A percentile compares a stretch with the other conserved stretches of the same genome.
phyloP scores from a whole-genome alignment of 108 stramenopile genomes.

The Parietichytrium sp. region DNA sequence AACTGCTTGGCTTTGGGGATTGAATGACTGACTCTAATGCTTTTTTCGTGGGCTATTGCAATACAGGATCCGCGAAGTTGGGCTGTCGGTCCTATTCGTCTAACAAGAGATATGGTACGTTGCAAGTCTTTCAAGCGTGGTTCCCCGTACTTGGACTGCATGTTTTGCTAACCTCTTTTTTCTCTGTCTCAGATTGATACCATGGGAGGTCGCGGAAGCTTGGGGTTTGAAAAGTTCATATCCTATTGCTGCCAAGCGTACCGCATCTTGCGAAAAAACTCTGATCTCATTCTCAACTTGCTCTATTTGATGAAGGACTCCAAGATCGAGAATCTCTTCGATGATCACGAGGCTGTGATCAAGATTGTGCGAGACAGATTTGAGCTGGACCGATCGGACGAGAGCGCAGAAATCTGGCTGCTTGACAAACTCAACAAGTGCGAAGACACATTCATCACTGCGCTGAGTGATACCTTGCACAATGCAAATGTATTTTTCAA shows the following conservation, averaged over 20 bases:
- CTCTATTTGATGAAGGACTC: slow-evolving; percentile 94
- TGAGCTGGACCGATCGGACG: slow-evolving; percentile 53
- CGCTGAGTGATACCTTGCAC: neutral
- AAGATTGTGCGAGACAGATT: slow-evolving; percentile 89
- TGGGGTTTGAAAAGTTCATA: slow-evolving; percentile 82
- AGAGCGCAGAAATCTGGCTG: slow-evolving; percentile 59
- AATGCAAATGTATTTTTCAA: slow-evolving; percentile 25
- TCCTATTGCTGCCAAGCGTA: slow-evolving; percentile 91
- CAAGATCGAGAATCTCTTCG: slow-evolving; percentile 89
- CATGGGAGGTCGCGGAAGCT: slow-evolving; percentile 85
- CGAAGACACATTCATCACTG: slow-evolving; percentile 18
- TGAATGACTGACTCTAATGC: too few relatives aligned
- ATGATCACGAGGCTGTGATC: slow-evolving; percentile 87
- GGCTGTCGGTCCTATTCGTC: neutral
- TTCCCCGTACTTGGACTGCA: neutral
- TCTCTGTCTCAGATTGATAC: slow-evolving; percentile 90
- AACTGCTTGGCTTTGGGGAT: neutral
- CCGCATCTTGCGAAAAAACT: slow-evolving; percentile 85
- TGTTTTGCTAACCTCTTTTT: slow-evolving; percentile 78
- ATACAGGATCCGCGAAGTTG: slow-evolving; percentile 6
- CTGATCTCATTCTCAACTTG: slow-evolving; percentile 90
- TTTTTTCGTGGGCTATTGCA: too few relatives aligned
- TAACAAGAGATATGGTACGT: neutral
- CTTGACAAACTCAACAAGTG: slow-evolving; percentile 52
- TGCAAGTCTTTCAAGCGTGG: neutral